A percentile compares a stretch with the other conserved stretches of the same genome.
phyloP scores from a whole-genome alignment of 192 early-diverging fungal genomes.

The Coemansia sp. region DNA sequence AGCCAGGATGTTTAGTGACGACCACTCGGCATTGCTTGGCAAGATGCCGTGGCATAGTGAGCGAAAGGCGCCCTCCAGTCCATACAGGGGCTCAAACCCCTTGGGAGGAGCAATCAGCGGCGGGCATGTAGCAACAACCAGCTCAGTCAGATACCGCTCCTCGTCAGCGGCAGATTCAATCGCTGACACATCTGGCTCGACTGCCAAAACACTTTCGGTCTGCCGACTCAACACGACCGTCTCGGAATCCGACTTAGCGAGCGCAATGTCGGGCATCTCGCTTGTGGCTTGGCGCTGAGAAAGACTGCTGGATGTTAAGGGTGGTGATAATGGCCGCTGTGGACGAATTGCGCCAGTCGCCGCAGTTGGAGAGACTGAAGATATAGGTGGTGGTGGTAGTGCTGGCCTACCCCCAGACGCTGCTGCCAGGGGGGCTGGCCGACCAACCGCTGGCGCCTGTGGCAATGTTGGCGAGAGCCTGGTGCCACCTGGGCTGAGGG shows the following conservation, averaged over 20 bases:
- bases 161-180: slow-evolving; percentile 16
- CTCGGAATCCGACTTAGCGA: neutral
- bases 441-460: neutral
- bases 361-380: slow-evolving; percentile 4
- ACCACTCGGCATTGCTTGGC: slow-evolving; percentile 55
- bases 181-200: neutral
- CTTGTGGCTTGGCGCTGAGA: neutral
- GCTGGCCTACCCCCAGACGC: slow-evolving; percentile 8
- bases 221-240: neutral
- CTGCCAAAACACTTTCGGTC: neutral
- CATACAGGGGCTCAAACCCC: slow-evolving; percentile 42
- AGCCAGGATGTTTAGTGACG: slow-evolving; percentile 51
- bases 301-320: neutral
- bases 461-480: slow-evolving; percentile 5
- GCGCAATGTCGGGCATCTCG: neutral
- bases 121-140: slow-evolving; percentile 37
- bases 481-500: neutral
- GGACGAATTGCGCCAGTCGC: neutral
- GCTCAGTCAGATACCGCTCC: slow-evolving; percentile 40
- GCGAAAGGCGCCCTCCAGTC: slow-evolving; percentile 38
- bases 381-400: neutral
- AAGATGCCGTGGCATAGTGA: slow-evolving; percentile 46
- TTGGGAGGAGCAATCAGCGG: slow-evolving; percentile 22
- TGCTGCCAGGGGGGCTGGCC: neutral
- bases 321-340: slow-evolving; percentile 4